Base-by-base conservation (phyloP, 2,329 filamentous ascomycete species). In the Aureobasidium pullulans region DNA sequence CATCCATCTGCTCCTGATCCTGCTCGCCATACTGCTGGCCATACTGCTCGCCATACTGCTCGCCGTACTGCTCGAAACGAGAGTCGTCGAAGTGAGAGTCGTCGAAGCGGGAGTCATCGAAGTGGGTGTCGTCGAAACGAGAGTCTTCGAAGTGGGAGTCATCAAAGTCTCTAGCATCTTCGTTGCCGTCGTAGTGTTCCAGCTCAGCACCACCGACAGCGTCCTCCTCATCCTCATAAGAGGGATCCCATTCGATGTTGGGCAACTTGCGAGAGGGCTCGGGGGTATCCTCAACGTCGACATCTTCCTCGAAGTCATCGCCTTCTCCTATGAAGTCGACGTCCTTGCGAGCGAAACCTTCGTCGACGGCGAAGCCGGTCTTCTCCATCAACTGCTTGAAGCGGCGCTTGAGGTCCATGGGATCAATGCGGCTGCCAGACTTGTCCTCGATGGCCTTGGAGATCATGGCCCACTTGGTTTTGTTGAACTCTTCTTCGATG, bases 401-500 rank as follows among this genome's bases (percentile, higher is more conserved):
- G 63, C 73, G 72, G 62, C 74, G 71, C 66, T 72, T 69, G 28
- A 76, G 60, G 7, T 32, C 48, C 16, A 60, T 28, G 19, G 63
- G 63, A 19, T 59, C 57, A 57, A 75, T 76, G 29, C 65, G 66
- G 13, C 63, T 64, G 1, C 72, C 72, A 4, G 69, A 68, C 28
- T 65, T 65, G 7, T 64, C 61, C 23, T 65, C 65, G 57, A 76
- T 66, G 7, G 64, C 61, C 11, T 70, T 65, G 0, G 72, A 66
- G 37, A 77, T 72, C 37, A 69, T 62, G 8, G 63, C 60, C 75
- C 75, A 77, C 60, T 76, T 76, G 40, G 72, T 69, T 28, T 57
- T 61, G 53, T 74, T 71, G 53, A 75, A 74, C 43, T 69, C 69
- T 4, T 69, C 68, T 58, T 77, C 75, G 23, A 76, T 64, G 11